These are phyloP conservation scores for Aspergillus mulundensis DNA, from an alignment of 495 filamentous ascomycete genomes.

Conservation along the genomic window DNA sequence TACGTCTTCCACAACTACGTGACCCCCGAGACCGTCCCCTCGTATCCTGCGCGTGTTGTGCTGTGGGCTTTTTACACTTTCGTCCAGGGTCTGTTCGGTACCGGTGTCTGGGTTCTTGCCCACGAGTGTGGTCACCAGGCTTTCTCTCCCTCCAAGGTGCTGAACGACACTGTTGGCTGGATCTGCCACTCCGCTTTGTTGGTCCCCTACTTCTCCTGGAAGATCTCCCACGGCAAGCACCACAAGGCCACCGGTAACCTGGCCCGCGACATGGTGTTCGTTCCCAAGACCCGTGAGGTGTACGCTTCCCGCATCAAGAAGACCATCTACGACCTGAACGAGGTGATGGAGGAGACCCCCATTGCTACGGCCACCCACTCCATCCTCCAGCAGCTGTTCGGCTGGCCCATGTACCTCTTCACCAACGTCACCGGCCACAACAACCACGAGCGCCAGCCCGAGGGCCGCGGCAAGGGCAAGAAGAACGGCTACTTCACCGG, in stretches of 20 bases:
- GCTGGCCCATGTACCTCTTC: conserved; percentile 79
- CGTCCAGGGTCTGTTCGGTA: conserved; percentile 62
- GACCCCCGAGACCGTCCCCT: conserved; percentile 60
- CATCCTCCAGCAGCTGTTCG: conserved; percentile 78
- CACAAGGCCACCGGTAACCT: conserved; percentile 95
- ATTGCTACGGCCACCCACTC: conserved; percentile 70
- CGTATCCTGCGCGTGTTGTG: conserved; percentile 38
- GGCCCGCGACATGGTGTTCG: conserved; percentile 96
- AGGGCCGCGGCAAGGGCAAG: conserved; percentile 89
- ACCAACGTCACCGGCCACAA: conserved; percentile 94
- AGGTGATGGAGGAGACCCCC: conserved; percentile 92
- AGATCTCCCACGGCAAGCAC: conserved; percentile 89
- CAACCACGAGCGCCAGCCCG: conserved; percentile 76
- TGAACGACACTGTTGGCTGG: conserved; percentile 87
- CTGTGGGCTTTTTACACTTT: conserved; percentile 62
- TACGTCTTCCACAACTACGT: conserved; percentile 63
- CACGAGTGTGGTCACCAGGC: conserved; percentile 75
- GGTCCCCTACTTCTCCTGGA: conserved; percentile 90
- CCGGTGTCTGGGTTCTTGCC: conserved; percentile 67
- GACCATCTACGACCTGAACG: conserved; percentile 70
- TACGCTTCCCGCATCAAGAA: conserved; percentile 67
- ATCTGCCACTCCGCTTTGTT: conserved; percentile 75
- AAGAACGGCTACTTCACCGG: conserved; percentile 71
- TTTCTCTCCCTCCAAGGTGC: conserved; percentile 71
- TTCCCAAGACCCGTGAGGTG: conserved; percentile 77